Evolutionary conservation across 2,329 filamentous ascomycete genomes (phyloP).

Genomic region (Thielaviopsis musarum): DNA sequence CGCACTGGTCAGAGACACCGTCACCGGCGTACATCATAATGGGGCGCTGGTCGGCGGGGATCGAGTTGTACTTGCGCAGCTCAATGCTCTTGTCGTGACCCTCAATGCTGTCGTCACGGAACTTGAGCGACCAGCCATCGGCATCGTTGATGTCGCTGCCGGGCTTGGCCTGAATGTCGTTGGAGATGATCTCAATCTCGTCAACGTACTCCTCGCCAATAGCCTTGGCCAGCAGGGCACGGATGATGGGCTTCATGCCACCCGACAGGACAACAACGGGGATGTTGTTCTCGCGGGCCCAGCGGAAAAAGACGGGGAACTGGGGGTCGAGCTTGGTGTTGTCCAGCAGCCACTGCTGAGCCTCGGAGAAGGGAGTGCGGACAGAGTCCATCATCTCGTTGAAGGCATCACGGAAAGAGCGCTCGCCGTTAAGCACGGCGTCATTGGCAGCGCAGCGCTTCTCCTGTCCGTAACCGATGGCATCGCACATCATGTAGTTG

Average conservation of each 20-base stretch:
- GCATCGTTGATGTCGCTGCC: slow-evolving; percentile 61
- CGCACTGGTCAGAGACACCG: slow-evolving; percentile 81
- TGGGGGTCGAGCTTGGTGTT: slow-evolving; percentile 80
- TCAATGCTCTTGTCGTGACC: slow-evolving; percentile 96
- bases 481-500: slow-evolving; percentile 69
- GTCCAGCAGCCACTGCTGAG: slow-evolving; percentile 57
- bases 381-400: slow-evolving; percentile 84
- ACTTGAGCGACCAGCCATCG: slow-evolving; percentile 75
- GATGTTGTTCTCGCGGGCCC: slow-evolving; percentile 65
- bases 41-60: slow-evolving; percentile 51
- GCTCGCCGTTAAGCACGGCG: slow-evolving; percentile 54
- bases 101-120: slow-evolving; percentile 74
- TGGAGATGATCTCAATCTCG: slow-evolving; percentile 81
- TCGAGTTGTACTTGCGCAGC: slow-evolving; percentile 67
- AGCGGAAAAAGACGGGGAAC: slow-evolving; percentile 78
- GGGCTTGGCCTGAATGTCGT: slow-evolving; percentile 49
- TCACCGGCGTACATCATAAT: slow-evolving; percentile 90
- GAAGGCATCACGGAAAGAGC: slow-evolving; percentile 74
- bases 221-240: slow-evolving; percentile 61
- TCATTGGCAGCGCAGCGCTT: slow-evolving; percentile 57
- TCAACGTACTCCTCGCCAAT: slow-evolving; percentile 58
- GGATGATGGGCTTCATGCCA: slow-evolving; percentile 86
- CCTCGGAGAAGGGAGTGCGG: slow-evolving; percentile 62
- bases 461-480: slow-evolving; percentile 63
- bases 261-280: slow-evolving; percentile 84